A percentile compares a stretch with the other conserved stretches of the same genome.
Evolutionary conservation across 257 asterid species (phyloP).

Genomic region (Knoxia roxburghii): DNA sequence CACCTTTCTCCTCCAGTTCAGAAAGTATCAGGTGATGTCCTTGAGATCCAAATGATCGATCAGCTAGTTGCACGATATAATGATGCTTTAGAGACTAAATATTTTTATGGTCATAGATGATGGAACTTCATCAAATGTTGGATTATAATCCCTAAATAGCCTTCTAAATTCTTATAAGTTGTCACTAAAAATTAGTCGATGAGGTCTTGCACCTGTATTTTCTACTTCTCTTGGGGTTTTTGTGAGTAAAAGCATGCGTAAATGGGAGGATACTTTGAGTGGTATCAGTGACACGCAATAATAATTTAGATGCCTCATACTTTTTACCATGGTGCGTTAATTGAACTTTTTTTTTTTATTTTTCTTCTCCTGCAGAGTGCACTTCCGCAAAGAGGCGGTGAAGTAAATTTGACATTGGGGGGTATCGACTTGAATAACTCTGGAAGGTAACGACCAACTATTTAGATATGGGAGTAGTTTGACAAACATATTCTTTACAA

Average conservation of each 20-base stretch:
- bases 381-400: constrained; percentile 90
- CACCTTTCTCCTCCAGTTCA: background rate
- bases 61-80: background rate
- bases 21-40: background rate
- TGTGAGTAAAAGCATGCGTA: background rate
- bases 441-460: constrained; percentile 58
- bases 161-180: background rate
- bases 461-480: background rate
- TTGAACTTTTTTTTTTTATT: background rate
- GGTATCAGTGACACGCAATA: too few species aligned
- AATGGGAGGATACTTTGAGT: too few species aligned
- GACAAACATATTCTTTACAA: background rate
- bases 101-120: background rate
- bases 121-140: background rate
- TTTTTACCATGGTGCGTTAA: background rate
- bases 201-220: too few species aligned
- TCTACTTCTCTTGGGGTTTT: background rate
- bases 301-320: background rate
- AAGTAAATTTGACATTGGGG: constrained; percentile 87
- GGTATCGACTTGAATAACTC: constrained; percentile 93
- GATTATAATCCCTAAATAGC: background rate
- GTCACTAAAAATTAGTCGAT: too few species aligned
- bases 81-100: background rate
- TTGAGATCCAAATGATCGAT: background rate
- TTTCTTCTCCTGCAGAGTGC: constrained; percentile 49